phyloP scores from a whole-genome alignment of 192 early-diverging fungal species.

The Backusella luteola region DNA sequence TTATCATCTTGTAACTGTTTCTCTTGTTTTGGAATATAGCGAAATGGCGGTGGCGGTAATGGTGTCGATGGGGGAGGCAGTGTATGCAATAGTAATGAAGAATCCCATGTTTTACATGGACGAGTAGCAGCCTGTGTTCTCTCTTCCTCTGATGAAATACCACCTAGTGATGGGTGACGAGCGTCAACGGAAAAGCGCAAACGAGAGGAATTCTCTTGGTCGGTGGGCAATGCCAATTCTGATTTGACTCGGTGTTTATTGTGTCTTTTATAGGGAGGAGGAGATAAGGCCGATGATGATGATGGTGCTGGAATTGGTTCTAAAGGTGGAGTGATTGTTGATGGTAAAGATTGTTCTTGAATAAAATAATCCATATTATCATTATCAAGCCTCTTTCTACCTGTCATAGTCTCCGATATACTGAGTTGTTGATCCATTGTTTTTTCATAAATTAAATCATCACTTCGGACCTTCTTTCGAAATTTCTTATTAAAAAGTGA shows the following conservation, averaged over 20 bases:
- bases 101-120: neutral
- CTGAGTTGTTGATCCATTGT: neutral
- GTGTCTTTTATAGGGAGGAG: neutral
- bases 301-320: neutral
- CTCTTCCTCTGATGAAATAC: neutral
- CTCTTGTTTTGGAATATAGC: neutral
- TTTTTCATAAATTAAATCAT: neutral
- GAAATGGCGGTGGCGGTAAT: neutral
- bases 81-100: neutral
- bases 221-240: neutral
- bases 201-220: neutral
- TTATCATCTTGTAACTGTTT: too few species aligned
- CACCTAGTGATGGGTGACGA: neutral
- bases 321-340: neutral
- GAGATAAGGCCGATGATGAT: neutral
- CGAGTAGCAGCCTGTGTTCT: neutral
- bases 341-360: neutral
- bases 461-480: neutral
- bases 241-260: neutral
- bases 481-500: neutral
- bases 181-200: neutral
- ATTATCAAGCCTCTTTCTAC: neutral
- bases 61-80: neutral
- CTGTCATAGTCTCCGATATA: neutral
- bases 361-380: neutral